Percentiles rank a stretch among this genome's conserved stretches.
These are phyloP conservation scores for Aspergillus diversus DNA, from an alignment of 495 filamentous ascomycete genomes.

Conservation along the genomic window DNA sequence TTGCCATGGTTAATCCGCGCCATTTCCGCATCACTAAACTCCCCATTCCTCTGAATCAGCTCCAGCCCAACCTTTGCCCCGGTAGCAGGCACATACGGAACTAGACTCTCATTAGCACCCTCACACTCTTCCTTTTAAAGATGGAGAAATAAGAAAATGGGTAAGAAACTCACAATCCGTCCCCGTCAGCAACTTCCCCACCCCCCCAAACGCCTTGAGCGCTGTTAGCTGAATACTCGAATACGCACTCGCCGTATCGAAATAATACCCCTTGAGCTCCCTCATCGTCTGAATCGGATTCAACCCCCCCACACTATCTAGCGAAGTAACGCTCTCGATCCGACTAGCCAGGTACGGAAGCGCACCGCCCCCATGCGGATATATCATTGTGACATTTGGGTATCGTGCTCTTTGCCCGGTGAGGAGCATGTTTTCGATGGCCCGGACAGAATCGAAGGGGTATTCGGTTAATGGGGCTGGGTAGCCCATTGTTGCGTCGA, in stretches of 20 bases:
- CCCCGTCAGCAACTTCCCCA: conserved; percentile 22
- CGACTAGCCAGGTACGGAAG: conserved; percentile 45
- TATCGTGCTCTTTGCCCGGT: conserved; percentile 46
- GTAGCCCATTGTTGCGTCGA: conserved; percentile 34
- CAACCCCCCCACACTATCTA: conserved; percentile 17
- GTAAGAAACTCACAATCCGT: conserved; percentile 26
- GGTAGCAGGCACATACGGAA: conserved; percentile 24
- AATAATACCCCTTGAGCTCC: conserved; percentile 29
- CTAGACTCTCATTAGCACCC: no score
- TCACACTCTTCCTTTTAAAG: not conserved
- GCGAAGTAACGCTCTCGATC: conserved; percentile 23
- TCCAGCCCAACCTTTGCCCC: conserved; percentile 15
- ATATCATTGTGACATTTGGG: conserved; percentile 50
- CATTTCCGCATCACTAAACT: conserved; percentile 24
- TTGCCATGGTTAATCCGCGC: conserved; percentile 19
- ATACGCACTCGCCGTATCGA: conserved; percentile 23
- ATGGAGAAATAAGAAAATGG: not conserved
- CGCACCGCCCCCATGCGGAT: conserved; percentile 52
- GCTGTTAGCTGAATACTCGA: conserved; percentile 24
- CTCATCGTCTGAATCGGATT: conserved; percentile 15
- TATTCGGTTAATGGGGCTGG: conserved; percentile 61
- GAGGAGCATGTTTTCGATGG: conserved; percentile 52
- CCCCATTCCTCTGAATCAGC: conserved; percentile 22
- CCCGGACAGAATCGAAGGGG: conserved; percentile 56
- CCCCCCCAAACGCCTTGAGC: conserved; percentile 26